Base-by-base conservation (phyloP, 768 basidiomycete species). In the Leccinum imitatum region DNA sequence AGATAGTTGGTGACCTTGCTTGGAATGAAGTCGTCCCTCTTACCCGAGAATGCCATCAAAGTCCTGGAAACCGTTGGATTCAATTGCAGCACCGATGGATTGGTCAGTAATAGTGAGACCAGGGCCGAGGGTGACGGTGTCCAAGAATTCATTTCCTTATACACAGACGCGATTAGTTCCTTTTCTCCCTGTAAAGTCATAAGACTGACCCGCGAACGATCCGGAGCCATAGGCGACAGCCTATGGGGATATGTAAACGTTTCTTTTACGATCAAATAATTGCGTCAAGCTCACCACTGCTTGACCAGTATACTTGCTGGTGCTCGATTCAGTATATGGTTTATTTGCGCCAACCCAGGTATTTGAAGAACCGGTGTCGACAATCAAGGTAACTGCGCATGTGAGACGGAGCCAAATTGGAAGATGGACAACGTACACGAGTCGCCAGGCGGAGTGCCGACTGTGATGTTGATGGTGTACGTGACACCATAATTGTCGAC, bases 21-120 rank as follows among this genome's bases (percentile, higher is more conserved):
- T 37, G 27, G 53, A 27, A 41, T 14, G 4, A 39, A 31, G 15
- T 56, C 46, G 8, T 19, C 8, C n/a, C 21, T 63, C 77, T 37
- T 71, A 87, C 85, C 87, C 87, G 17, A 89, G 62, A 62, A 89
- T 87, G 17, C 87, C 87, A 64, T 89, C 87, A 21, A 83, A 76
- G 50, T 78, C 82, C 0, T 59, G 31, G 65, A 83, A 82, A 17
- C 75, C 87, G 1, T 53, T 17, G 1, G 82, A 76, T 0, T 15
- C 66, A 3, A 75, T 68, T 19, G 87, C 86, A 50, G 84, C 86
- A 65, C 87, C 87, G 54, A 90, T 87, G 15, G 85, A 87, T 66
- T 90, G 88, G 6, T 69, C 53, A 11, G 73, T 56, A 56, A 90
- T 81, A 53, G 77, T 76, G 30, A 87, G 78, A 33, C 77, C 79